Conservation (phyloP, 352 stramenopile genomes). For the Globisporangium rhizosaccharum region DNA sequence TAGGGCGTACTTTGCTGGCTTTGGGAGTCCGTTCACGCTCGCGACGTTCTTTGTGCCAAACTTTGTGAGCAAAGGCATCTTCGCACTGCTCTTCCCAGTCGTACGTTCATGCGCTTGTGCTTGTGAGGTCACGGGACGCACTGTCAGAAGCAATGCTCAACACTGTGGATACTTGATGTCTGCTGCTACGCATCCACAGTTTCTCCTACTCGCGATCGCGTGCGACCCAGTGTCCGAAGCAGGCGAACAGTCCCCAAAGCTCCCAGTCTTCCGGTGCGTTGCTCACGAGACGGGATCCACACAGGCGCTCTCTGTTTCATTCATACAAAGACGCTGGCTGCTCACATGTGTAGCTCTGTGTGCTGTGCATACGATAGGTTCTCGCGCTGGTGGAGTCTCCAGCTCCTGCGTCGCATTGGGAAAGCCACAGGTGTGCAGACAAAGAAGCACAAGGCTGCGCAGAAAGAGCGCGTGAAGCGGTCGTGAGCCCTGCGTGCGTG, state of each 20-base stretch:
- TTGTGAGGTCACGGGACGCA: neutral
- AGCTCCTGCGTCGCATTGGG: slow-evolving; percentile 72
- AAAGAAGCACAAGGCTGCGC: slow-evolving; percentile 44
- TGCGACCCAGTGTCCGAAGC: slow-evolving; percentile 63
- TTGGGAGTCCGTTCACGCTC: slow-evolving; percentile 82
- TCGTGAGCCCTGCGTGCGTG: neutral
- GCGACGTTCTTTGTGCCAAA: slow-evolving; percentile 88
- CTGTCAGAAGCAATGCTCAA: neutral
- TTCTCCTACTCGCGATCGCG: slow-evolving; percentile 76
- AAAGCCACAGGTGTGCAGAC: slow-evolving; percentile 73
- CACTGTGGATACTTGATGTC: neutral
- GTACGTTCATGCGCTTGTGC: slow-evolving; percentile 20
- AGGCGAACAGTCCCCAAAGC: slow-evolving; percentile 35
- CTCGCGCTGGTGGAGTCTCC: slow-evolving; percentile 79
- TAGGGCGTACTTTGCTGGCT: slow-evolving; percentile 83
- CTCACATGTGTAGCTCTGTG: neutral
- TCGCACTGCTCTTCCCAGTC: slow-evolving; percentile 81
- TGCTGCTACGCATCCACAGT: slow-evolving; percentile 25
- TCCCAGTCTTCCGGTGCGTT: slow-evolving; percentile 72
- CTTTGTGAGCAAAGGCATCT: slow-evolving; percentile 89
- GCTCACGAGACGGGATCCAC: neutral
- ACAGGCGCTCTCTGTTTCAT: neutral
- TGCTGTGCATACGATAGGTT: slow-evolving; percentile 28
- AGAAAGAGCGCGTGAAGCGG: slow-evolving; percentile 19
- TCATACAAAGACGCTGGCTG: neutral